These are phyloP conservation scores for Colletotrichum euphorbiae DNA, from an alignment of 2,329 filamentous ascomycete genomes.

Conservation along the genomic window DNA sequence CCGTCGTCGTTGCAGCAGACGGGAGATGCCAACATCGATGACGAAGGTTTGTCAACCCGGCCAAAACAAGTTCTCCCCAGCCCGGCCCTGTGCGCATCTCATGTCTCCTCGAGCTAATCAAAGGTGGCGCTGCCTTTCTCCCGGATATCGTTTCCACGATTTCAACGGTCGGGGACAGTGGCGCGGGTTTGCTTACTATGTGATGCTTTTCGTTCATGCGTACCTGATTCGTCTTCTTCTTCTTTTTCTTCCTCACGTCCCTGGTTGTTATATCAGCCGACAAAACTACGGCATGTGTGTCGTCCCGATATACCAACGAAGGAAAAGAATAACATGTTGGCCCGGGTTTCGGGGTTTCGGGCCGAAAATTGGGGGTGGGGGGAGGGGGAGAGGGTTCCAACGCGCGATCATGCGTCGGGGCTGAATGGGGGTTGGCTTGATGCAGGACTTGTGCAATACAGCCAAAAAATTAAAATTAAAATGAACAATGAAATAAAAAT, in stretches of 20 bases:
- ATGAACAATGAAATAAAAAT: too few species aligned
- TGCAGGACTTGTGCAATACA: neutral
- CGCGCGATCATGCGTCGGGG: conserved; percentile 9
- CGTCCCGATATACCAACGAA: too few species aligned
- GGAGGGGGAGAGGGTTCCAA: too few species aligned
- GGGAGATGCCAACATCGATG: too few species aligned
- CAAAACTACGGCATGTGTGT: too few species aligned
- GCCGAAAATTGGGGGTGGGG: neutral
- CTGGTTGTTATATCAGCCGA: too few species aligned
- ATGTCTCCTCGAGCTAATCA: conserved; percentile 5
- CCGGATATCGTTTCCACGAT: too few species aligned
- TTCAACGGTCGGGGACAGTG: too few species aligned
- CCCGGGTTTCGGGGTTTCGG: neutral
- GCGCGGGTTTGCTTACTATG: neutral
- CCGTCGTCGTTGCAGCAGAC: too few species aligned
- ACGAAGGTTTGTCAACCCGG: neutral
- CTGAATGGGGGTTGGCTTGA: neutral
- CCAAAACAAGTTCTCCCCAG: neutral
- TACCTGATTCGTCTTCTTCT: neutral
- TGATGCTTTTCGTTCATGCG: neutral
- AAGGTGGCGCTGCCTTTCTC: neutral
- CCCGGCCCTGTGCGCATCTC: conserved; percentile 33
- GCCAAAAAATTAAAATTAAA: too few species aligned
- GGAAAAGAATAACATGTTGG: too few species aligned
- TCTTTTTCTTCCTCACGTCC: too few species aligned